Conservation (phyloP, 225 moss, liverwort and hornwort genomes). For the Bryoerythrophyllum caledonicum region DNA sequence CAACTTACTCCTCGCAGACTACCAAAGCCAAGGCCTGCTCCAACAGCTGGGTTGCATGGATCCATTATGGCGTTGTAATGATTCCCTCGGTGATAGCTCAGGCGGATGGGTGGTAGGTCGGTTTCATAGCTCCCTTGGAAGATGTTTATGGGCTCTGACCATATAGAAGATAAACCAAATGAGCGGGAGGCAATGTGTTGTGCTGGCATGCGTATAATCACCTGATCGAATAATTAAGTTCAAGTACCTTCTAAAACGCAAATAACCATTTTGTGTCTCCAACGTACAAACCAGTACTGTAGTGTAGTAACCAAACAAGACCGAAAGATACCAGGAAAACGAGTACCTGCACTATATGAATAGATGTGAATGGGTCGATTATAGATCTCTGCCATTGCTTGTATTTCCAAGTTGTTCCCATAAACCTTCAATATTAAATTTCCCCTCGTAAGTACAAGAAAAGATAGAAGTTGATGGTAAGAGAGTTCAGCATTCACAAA, state of each 20-base stretch:
- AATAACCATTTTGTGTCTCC: slow-evolving; percentile 8
- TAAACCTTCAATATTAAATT: slow-evolving; percentile 60
- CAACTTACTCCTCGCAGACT: slow-evolving; percentile 92
- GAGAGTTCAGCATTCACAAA: neutral
- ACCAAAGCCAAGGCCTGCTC: slow-evolving; percentile 97
- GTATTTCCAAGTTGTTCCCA: slow-evolving; percentile 98
- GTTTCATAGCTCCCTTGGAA: slow-evolving; percentile 99
- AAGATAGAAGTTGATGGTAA: neutral
- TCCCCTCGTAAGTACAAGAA: slow-evolving; percentile 8
- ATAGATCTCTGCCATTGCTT: slow-evolving; percentile 99
- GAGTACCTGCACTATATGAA: slow-evolving; percentile 82
- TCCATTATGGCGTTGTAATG: slow-evolving; percentile 96
- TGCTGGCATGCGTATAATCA: slow-evolving; percentile 15
- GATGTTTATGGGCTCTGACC: slow-evolving; percentile 94
- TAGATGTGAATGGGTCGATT: slow-evolving; percentile 98
- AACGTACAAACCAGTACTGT: slow-evolving; percentile 1
- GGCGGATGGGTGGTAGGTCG: slow-evolving; percentile 96
- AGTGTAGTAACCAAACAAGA: slow-evolving; percentile 6
- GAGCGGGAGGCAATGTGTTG: slow-evolving; percentile 9
- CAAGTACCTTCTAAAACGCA: slow-evolving; percentile 1
- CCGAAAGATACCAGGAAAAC: slow-evolving; percentile 7
- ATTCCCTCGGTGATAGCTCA: slow-evolving; percentile 98
- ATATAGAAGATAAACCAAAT: slow-evolving; percentile 23
- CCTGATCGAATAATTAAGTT: neutral
- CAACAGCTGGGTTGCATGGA: slow-evolving; percentile 91